Evolutionary conservation across 257 asterid species (phyloP).

Genomic region (Scutellaria baicalensis): DNA sequence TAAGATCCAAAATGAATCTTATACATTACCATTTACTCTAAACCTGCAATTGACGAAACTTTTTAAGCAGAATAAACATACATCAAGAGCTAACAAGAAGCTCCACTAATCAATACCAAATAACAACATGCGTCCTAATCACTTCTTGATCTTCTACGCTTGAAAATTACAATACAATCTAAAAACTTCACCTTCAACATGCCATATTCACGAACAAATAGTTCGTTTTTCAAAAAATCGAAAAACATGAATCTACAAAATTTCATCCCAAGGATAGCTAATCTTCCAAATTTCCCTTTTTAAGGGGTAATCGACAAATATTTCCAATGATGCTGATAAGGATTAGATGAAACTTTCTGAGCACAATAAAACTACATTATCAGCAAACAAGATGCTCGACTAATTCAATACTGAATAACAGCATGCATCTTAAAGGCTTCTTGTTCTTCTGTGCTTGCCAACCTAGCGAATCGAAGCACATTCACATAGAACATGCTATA

Average conservation of each 20-base stretch:
- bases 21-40: neutral
- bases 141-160: neutral
- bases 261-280: neutral
- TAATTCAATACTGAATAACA: neutral
- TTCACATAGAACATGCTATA: no score
- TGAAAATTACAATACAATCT: neutral
- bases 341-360: neutral
- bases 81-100: neutral
- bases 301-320: neutral
- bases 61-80: neutral
- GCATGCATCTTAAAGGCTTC: neutral
- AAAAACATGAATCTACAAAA: neutral
- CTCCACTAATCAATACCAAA: neutral
- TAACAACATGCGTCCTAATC: neutral
- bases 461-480: neutral
- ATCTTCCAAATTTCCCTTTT: neutral
- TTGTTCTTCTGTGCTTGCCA: neutral
- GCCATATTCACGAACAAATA: no score
- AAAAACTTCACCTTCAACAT: no score
- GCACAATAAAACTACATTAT: neutral
- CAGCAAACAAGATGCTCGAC: neutral
- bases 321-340: neutral
- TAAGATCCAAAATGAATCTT: neutral
- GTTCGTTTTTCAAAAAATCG: no score
- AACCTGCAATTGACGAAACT: neutral